phyloP scores from a whole-genome alignment of 306 rosid species.

The Medicago ruthenica region DNA sequence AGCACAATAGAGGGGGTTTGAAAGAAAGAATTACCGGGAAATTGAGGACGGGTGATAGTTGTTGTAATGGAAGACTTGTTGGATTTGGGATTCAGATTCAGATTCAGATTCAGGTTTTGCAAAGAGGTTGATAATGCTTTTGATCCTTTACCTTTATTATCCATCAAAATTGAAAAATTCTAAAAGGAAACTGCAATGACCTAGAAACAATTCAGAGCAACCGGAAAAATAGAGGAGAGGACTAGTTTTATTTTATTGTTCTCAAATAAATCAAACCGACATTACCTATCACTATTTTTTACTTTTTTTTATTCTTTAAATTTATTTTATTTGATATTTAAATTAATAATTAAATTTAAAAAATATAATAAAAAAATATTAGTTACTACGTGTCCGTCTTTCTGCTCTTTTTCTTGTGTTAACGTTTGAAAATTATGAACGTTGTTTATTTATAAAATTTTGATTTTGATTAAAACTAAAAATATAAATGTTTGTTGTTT shows the following conservation, averaged over 20 bases:
- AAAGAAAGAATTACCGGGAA: conserved; percentile 43
- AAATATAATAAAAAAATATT: too few species aligned
- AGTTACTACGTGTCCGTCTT: too few species aligned
- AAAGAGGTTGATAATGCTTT: conserved; percentile 49
- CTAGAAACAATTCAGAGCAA: not conserved
- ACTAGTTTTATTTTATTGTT: not conserved
- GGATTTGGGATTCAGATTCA: conserved; percentile 43
- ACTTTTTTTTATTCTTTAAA: too few species aligned
- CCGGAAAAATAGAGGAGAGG: not conserved
- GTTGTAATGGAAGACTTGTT: conserved; percentile 39
- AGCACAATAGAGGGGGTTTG: not conserved
- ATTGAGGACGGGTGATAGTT: conserved; percentile 35
- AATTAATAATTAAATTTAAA: too few species aligned
- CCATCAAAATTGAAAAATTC: conserved; percentile 53
- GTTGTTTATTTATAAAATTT: too few species aligned
- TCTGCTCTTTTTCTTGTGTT: too few species aligned
- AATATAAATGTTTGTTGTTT: too few species aligned
- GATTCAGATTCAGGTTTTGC: conserved; percentile 56
- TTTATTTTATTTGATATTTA: too few species aligned
- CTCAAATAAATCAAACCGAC: conserved; percentile 19
- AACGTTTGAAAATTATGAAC: too few species aligned
- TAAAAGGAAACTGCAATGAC: not conserved
- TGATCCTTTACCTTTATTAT: conserved; percentile 51
- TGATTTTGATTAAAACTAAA: too few species aligned
- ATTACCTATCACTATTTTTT: not conserved